A percentile compares a stretch with the other conserved stretches of the same genome.
Conservation (phyloP, 805 yeast genomes). For the Teunomyces atbi region DNA sequence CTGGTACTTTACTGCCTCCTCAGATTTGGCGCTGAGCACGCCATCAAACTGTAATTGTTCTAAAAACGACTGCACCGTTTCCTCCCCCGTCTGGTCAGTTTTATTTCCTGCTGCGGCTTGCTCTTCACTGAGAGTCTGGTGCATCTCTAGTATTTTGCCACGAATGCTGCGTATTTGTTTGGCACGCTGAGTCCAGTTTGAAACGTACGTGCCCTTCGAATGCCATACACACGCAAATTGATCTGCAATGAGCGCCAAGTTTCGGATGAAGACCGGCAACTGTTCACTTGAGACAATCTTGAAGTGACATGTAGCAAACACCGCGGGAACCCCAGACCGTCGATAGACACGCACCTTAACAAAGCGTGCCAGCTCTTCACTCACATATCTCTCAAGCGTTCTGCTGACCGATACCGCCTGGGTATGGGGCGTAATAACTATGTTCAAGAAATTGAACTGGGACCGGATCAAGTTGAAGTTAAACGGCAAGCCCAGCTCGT, state of each 20-base stretch:
- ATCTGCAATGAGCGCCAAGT: conserved; percentile 61
- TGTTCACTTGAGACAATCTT: conserved; percentile 63
- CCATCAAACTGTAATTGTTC: conserved; percentile 3
- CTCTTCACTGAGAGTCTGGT: conserved; percentile 27
- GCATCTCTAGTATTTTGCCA: conserved; percentile 25
- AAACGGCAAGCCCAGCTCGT: conserved; percentile 66
- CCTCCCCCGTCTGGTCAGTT: conserved; percentile 5
- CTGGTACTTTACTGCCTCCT: conserved; percentile 7
- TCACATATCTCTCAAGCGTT: conserved; percentile 1
- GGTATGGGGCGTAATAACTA: conserved; percentile 69
- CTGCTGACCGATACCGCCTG: conserved; percentile 5
- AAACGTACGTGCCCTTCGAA: conserved; percentile 45
- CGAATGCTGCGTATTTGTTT: conserved; percentile 47
- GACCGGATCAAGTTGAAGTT: conserved; percentile 68
- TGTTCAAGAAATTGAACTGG: conserved; percentile 80
- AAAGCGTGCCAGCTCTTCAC: conserved; percentile 19
- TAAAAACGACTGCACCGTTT: conserved; percentile 1
- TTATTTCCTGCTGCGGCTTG: conserved; percentile 10
- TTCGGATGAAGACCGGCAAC: conserved; percentile 64
- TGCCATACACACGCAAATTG: conserved; percentile 80
- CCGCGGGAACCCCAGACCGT: conserved; percentile 69
- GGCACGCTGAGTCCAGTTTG: conserved; percentile 69
- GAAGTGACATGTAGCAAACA: conserved; percentile 73
- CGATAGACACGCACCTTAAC: conserved; percentile 66
- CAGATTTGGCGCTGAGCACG: background rate